Evolutionary conservation across 768 basidiomycete species (phyloP), one percentile per base, ranked within the genome.

Genomic region (Boletus sensibilis): DNA sequence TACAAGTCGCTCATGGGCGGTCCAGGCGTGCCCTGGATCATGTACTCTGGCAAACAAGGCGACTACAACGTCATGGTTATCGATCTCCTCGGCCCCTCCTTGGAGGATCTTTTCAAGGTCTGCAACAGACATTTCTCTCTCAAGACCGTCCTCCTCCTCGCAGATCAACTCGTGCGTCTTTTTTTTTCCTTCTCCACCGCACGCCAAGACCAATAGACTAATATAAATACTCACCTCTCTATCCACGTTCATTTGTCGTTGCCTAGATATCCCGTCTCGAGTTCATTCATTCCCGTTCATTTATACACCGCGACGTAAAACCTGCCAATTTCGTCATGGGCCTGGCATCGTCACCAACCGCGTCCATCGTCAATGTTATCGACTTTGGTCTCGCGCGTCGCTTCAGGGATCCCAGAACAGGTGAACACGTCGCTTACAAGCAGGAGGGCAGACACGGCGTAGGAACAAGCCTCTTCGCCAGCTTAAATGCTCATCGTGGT

Each of bases 321-420:
- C 96, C 96, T 37, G 96, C 96, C 66, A 98, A 99, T 76, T 99
- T 99, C 70, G 88, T 99, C 58, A 98, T 98, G 92, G 92, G 93
- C 60, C 52, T 55, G 16, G 45, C 68, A 0, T 82, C 85, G 44
- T 85, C 85, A 59, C 86, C 84, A 60, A 76, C 82, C 71, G 67
- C 81, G 0, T 80, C 81, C 64, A 74, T 86, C 65, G 94, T 99
- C 69, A 96, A 98, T 72, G 90, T 99, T 62, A 92, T 92, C 63
- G 90, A 92, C 75, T 92, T 92, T 73, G 90, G 90, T 14, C 86
- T 92, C 44, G 88, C 90, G 0, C 90, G 90, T 69, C 87, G 87
- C 62, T 92, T 81, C 66, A 82, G 87, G 21, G 88, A 91, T 64
- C 63, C 83, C 5, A 77, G 77, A 27, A 88, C 87, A 0, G 79